Conservation (phyloP, 805 yeast genomes). For the Babjeviella inositovora region DNA sequence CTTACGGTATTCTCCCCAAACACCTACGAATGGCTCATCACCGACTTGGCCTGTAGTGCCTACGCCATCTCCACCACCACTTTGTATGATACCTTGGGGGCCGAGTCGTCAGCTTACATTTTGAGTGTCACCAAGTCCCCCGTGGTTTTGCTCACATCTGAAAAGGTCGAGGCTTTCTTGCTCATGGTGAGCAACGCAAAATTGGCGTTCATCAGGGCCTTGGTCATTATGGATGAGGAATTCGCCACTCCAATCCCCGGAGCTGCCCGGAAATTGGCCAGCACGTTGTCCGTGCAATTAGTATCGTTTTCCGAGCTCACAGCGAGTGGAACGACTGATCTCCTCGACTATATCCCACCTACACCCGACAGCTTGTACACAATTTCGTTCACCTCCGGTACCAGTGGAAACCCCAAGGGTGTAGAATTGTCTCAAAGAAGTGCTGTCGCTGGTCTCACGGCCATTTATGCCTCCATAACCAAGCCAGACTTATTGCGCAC, state of each 20-base stretch:
- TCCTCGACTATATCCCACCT: constrained; percentile 6
- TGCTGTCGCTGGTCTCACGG: constrained; percentile 12
- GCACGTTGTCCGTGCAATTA: neutral
- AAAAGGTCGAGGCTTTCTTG: constrained; percentile 12
- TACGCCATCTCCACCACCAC: constrained; percentile 18
- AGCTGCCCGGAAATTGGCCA: neutral
- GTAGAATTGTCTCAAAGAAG: constrained; percentile 14
- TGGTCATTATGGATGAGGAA: neutral
- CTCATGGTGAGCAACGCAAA: constrained; percentile 9
- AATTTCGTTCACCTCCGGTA: constrained; percentile 19
- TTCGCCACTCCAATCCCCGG: neutral
- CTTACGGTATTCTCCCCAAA: constrained; percentile 18
- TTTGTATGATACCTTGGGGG: constrained; percentile 18
- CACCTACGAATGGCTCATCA: constrained; percentile 20
- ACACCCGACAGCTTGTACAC: constrained; percentile 13
- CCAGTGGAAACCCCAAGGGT: constrained; percentile 22
- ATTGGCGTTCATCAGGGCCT: constrained; percentile 1
- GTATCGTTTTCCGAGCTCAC: neutral
- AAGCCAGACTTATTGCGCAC: constrained; percentile 2
- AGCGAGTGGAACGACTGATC: neutral
- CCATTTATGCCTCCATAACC: constrained; percentile 4
- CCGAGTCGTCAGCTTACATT: constrained; percentile 18
- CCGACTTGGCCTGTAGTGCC: constrained; percentile 19
- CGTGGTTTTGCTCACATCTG: constrained; percentile 16
- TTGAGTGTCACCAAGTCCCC: constrained; percentile 18